These are phyloP conservation scores for Candida pseudoglaebosa DNA, from an alignment of 805 yeast genomes.

Conservation along the genomic window DNA sequence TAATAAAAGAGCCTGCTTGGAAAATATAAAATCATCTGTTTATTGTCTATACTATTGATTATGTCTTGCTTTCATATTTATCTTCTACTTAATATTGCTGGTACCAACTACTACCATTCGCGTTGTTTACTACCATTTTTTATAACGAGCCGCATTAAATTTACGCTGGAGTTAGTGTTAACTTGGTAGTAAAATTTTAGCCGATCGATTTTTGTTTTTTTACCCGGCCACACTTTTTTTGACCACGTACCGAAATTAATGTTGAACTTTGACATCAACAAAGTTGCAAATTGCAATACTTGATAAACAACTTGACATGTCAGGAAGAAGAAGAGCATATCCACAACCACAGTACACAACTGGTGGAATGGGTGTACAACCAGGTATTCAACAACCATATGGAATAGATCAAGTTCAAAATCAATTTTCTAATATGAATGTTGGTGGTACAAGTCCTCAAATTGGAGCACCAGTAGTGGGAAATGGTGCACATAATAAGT, in stretches of 20 bases:
- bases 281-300: background rate
- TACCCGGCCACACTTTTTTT: constrained; percentile 5
- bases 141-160: too few species aligned
- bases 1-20: too few species aligned
- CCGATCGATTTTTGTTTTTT: too few species aligned
- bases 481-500: background rate
- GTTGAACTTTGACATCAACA: background rate
- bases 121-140: too few species aligned
- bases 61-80: too few species aligned
- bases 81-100: too few species aligned
- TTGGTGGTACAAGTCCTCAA: constrained; percentile 14
- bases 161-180: too few species aligned
- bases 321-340: constrained; percentile 44
- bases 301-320: constrained; percentile 21
- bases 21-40: too few species aligned
- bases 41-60: too few species aligned
- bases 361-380: constrained; percentile 13
- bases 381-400: constrained; percentile 11
- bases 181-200: too few species aligned
- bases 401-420: constrained; percentile 32
- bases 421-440: constrained; percentile 31
- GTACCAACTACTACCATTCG: too few species aligned
- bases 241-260: constrained; percentile 5
- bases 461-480: constrained; percentile 6
- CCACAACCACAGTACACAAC: constrained; percentile 44